These are phyloP conservation scores for Lactuca sativa DNA, from an alignment of 129 eudicot species.

Conservation along the genomic window DNA sequence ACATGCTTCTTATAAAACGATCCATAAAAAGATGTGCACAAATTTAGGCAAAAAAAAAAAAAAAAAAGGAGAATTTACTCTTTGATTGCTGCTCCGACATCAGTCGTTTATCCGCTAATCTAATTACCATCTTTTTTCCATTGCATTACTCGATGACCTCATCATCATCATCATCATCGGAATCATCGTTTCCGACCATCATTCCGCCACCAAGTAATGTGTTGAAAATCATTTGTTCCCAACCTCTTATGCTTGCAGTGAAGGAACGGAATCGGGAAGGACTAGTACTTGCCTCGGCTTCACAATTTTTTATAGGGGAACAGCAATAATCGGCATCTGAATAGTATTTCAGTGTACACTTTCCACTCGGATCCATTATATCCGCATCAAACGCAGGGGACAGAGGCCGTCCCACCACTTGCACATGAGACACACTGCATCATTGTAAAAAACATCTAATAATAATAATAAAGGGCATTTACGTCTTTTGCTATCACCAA, in stretches of 20 bases:
- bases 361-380: constrained; percentile 50
- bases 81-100: constrained; percentile 2
- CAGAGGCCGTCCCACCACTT: constrained; percentile 66
- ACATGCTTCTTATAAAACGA: neutral
- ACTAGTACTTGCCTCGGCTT: constrained; percentile 43
- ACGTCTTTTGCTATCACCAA: neutral
- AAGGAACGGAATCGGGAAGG: constrained; percentile 43
- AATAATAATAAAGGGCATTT: too few species aligned
- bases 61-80: constrained; percentile 5
- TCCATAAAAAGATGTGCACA: neutral
- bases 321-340: constrained; percentile 29
- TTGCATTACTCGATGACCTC: constrained; percentile 25
- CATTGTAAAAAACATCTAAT: neutral
- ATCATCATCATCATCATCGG: constrained; percentile 51
- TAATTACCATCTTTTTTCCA: neutral
- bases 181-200: constrained; percentile 20
- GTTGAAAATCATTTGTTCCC: constrained; percentile 68
- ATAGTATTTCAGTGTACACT: constrained; percentile 44
- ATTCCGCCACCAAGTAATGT: constrained; percentile 52
- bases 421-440: constrained; percentile 59
- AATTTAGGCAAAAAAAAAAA: constrained; percentile 1
- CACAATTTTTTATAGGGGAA: constrained; percentile 31
- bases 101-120: constrained; percentile 14
- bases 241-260: constrained; percentile 58
- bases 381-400: constrained; percentile 63